Conservation (phyloP, 768 basidiomycete species). For the Suillus luteus region DNA sequence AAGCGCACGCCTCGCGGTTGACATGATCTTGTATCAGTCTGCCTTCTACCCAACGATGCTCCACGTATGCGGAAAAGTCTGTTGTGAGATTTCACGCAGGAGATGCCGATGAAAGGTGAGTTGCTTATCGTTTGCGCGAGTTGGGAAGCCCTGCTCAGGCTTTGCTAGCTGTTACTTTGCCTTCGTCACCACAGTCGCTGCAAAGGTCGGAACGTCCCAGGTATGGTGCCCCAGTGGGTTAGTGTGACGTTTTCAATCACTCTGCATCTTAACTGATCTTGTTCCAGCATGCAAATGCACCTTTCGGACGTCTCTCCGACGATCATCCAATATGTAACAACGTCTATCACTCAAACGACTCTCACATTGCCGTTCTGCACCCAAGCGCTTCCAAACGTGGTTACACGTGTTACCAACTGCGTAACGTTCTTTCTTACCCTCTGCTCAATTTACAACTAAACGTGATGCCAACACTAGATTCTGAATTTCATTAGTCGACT, state of each 20-base stretch:
- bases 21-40: too few relatives aligned
- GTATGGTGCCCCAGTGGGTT: slow-evolving; percentile 72
- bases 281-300: slow-evolving; percentile 57
- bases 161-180: slow-evolving; percentile 40
- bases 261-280: slow-evolving; percentile 13
- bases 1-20: too few relatives aligned
- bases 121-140: too few relatives aligned
- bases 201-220: slow-evolving; percentile 78
- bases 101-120: too few relatives aligned
- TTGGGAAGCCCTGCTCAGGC: too few relatives aligned
- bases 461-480: slow-evolving; percentile 34
- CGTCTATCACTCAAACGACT: slow-evolving; percentile 49
- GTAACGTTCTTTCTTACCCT: slow-evolving; percentile 41
- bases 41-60: too few relatives aligned
- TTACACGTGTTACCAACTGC: slow-evolving; percentile 65
- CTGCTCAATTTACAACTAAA: slow-evolving; percentile 3
- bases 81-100: too few relatives aligned
- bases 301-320: slow-evolving; percentile 66
- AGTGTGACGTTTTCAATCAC: slow-evolving; percentile 31
- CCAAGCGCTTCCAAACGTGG: slow-evolving; percentile 85
- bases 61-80: too few relatives aligned
- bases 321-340: slow-evolving; percentile 66
- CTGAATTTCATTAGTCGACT: slow-evolving; percentile 46
- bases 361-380: slow-evolving; percentile 54
- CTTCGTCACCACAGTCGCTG: slow-evolving; percentile 80